Base-by-base conservation (phyloP, 306 rosid genomes). In the Citrullus mucosospermus region DNA sequence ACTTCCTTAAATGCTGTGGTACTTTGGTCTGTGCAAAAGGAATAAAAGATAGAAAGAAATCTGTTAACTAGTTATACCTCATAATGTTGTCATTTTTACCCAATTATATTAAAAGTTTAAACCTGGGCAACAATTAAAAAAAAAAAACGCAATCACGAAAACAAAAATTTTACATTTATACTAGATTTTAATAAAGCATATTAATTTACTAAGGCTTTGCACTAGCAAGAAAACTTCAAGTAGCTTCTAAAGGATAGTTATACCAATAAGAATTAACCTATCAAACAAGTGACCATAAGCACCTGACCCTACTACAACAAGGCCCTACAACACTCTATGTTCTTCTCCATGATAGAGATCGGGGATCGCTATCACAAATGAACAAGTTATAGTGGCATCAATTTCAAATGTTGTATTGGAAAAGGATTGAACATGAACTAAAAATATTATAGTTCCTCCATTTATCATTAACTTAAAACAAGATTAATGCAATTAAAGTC, bases 1-100 rank as follows among this genome's bases (percentile, higher is more conserved):
- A 84, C 90, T 80, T 87, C 90, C 80, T 87, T 87, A 51, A 87
- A 87, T 70, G 90, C 88, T 15, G 86, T 87, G 78, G 90, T 82
- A 65, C 83, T 87, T 79, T 87, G 88, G 50, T 87, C 90, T 87
- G 85, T 81, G 22, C 34, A n/a, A 43, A 53, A 57, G 71, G 63
- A 78, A 58, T 61, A 48, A 77, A 17, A 43, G 38, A 76, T 53
- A 38, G 28, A 57, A 39, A 20, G 14, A 6, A 20, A 76, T 57
- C 50, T 22, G 18, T 73, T 25, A 9, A 41, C 36, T 43, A 43
- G 72, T 17, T 36, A 25, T 25, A 36, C 22, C 50, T 9, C 48
- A 38, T 36, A 65, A 38, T 65, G 13, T 50, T 8, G 72, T 8
- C 34, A 11, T 68, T 67, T 68, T 20, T 28, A 72, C 20, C 7